Evolutionary conservation across 495 filamentous ascomycete genomes (phyloP), one percentile per base, ranked within the genome.

Genomic region (Podospora fimiseda): DNA sequence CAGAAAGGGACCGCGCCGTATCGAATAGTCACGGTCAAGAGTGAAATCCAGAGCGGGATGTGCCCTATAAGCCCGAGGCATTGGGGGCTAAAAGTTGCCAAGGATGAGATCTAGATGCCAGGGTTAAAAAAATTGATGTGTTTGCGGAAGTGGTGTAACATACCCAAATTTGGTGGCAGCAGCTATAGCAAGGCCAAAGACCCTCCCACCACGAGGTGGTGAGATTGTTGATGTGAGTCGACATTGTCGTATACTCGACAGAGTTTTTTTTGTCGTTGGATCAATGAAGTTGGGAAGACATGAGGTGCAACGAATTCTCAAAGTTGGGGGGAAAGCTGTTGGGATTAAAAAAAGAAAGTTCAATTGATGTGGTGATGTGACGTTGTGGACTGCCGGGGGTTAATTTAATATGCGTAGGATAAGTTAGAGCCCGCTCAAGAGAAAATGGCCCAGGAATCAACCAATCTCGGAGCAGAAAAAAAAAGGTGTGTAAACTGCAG

Each of bases 171-270:
- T 57, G 9, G 46, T 49, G 55, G 52, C 64, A 67, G 49, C 64
- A 67, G 48, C 53, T 56, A 51, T 65, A 67, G 48, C 60, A 67
- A 2, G 62, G 64, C 64, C 60, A 63, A 7, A 59, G 14, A 7
- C n/a, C 14, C 24, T 41, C 45, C 53, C 47, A 53, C 51, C 47
- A 51, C 14, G 51, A 47, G 19, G 36, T 19, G 33, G 18, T 7
- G 11, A n/a, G 39, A 18, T n/a, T n/a, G 16, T 41, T n/a, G 3
- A 23, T 50, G 9, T 19, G 1, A 14, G 30, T 15, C 9, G 36
- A 33, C 55, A 57, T 57, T 15, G 2, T 19, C 16, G 13, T 14
- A n/a, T n/a, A 37, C n/a, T 14, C 33, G 33, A 37, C n/a, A 37
- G 33, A 37, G n/a, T n/a, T n/a, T n/a, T n/a, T n/a, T n/a, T n/a